Evolutionary conservation across 495 filamentous ascomycete species (phyloP).

Genomic region (Sphaerosporella brunnea): DNA sequence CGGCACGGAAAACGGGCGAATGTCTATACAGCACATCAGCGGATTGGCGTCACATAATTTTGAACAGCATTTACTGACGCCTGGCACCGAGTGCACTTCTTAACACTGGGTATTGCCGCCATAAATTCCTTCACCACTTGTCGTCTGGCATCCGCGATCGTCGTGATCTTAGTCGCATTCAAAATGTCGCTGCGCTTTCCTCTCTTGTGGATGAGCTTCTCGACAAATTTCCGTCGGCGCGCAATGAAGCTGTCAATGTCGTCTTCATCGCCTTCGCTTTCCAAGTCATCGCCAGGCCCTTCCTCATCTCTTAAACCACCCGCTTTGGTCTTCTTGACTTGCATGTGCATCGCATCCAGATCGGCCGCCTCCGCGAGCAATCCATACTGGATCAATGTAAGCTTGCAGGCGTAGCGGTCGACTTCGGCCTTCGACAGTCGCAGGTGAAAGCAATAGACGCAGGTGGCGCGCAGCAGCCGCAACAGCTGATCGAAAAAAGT

Average conservation of each 20-base stretch:
- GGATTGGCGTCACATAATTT: neutral
- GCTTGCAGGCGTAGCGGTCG: conserved; percentile 63
- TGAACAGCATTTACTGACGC: conserved; percentile 32
- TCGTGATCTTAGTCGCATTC: conserved; percentile 56
- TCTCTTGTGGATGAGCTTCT: conserved; percentile 40
- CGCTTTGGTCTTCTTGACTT: conserved; percentile 21
- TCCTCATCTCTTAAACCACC: conserved; percentile 31
- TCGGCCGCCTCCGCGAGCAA: conserved; percentile 54
- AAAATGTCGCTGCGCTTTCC: conserved; percentile 35
- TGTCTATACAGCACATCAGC: conserved; percentile 33
- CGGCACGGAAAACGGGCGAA: conserved; percentile 65
- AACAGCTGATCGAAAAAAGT: conserved; percentile 83
- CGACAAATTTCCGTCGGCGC: conserved; percentile 52
- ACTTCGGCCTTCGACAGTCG: conserved; percentile 54
- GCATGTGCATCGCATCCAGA: conserved; percentile 40
- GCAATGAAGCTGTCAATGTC: conserved; percentile 42
- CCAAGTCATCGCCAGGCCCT: conserved; percentile 37
- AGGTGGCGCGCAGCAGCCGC: conserved; percentile 66
- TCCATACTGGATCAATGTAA: conserved; percentile 71
- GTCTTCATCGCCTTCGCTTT: conserved; percentile 23
- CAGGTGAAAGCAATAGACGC: conserved; percentile 72
- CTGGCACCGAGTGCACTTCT: conserved; percentile 56
- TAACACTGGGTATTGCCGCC: conserved; percentile 42
- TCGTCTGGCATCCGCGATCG: conserved; percentile 56
- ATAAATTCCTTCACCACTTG: conserved; percentile 64